Conservation (phyloP, 2,329 filamentous ascomycete species). For the Aspergillus sp. region DNA sequence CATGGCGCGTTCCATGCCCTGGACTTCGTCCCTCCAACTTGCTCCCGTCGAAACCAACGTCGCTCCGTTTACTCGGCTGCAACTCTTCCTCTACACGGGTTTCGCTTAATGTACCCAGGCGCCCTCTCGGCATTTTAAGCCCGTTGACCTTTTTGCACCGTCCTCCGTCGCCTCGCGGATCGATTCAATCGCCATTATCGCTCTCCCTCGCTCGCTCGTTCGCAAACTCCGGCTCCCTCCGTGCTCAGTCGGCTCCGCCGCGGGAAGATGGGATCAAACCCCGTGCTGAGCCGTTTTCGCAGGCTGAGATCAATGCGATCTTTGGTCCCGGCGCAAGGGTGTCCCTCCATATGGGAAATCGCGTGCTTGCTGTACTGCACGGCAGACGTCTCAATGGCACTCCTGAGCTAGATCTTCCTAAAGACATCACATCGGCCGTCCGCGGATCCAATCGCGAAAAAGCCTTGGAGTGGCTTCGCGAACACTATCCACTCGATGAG, state of each 20-base stretch:
- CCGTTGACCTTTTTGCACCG: neutral
- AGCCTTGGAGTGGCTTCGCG: slow-evolving; percentile 44
- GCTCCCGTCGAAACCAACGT: slow-evolving; percentile 17
- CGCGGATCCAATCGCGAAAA: slow-evolving; percentile 33
- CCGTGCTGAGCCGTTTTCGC: slow-evolving; percentile 31
- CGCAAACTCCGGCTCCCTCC: slow-evolving; percentile 21
- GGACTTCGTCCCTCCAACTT: slow-evolving; percentile 31
- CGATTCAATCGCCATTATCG: neutral
- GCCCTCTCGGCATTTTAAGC: slow-evolving; percentile 12
- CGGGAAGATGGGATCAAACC: slow-evolving; percentile 29
- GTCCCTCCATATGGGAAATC: slow-evolving; percentile 34
- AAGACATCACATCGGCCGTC: slow-evolving; percentile 35
- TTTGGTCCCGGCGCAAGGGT: slow-evolving; percentile 32
- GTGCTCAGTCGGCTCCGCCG: slow-evolving; percentile 13
- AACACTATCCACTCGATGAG: slow-evolving; percentile 46
- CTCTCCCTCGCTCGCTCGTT: slow-evolving; percentile 10
- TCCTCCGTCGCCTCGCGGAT: neutral
- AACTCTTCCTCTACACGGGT: slow-evolving; percentile 22
- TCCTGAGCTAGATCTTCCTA: slow-evolving; percentile 44
- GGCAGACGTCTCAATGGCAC: slow-evolving; percentile 46
- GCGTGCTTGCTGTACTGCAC: slow-evolving; percentile 41
- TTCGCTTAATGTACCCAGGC: slow-evolving; percentile 16
- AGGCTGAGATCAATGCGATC: slow-evolving; percentile 33
- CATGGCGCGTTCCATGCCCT: slow-evolving; percentile 43
- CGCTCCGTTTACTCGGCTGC: slow-evolving; percentile 20